phyloP scores from a whole-genome alignment of 257 asterid species.

The Parsonsia alboflavescens region DNA sequence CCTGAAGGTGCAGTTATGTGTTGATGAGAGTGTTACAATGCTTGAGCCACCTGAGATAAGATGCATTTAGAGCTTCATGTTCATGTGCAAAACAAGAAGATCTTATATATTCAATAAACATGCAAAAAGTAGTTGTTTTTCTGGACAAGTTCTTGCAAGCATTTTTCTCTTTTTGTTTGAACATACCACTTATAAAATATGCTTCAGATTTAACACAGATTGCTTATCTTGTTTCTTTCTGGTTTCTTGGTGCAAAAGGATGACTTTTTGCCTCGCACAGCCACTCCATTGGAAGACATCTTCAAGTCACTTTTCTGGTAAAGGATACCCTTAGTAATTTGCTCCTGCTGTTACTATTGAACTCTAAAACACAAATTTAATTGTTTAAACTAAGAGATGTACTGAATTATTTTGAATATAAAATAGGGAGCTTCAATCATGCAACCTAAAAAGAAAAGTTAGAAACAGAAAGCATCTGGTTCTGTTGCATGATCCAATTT shows the following conservation, averaged over 20 bases:
- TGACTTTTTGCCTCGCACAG: conserved; percentile 88
- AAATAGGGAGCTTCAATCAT: not conserved
- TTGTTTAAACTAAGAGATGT: not conserved
- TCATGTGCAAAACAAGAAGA: not conserved
- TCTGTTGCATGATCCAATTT: conserved; percentile 2
- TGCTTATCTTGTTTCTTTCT: not conserved
- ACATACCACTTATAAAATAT: not conserved
- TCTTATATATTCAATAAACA: not conserved
- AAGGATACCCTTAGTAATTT: conserved; percentile 8
- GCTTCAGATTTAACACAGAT: not conserved
- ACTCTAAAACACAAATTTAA: not conserved
- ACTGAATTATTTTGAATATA: not conserved
- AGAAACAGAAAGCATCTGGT: not conserved
- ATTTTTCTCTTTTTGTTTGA: not conserved
- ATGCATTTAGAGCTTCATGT: not conserved
- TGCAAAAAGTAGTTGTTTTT: not conserved
- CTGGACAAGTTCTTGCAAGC: not conserved
- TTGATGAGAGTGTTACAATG: not conserved
- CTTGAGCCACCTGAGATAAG: not conserved
- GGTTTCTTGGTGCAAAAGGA: conserved; percentile 46
- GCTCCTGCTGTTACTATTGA: conserved; percentile 4
- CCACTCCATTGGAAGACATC: conserved; percentile 91
- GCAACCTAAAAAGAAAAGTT: not conserved
- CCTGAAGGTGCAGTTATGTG: too few species aligned
- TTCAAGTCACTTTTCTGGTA: conserved; percentile 89